Percentiles rank a stretch among this genome's conserved stretches.
Evolutionary conservation across 2,329 filamentous ascomycete genomes (phyloP).

Genomic region (Colletotrichum sp.): DNA sequence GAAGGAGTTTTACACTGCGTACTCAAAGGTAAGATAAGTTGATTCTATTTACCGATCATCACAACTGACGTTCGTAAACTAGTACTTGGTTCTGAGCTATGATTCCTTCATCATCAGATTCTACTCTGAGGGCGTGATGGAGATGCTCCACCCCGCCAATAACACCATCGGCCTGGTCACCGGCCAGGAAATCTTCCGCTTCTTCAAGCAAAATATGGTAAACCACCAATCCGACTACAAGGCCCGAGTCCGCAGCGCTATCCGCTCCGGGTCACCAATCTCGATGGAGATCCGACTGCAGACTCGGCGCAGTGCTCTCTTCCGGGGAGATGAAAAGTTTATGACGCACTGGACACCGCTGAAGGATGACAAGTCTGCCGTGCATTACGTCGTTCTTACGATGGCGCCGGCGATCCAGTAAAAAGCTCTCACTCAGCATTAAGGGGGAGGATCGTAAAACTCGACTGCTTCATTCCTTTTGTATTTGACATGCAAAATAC

Average conservation of each 20-base stretch:
- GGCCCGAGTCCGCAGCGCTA: conserved; percentile 21
- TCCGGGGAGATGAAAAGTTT: conserved; percentile 26
- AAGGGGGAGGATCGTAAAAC: too few relatives aligned
- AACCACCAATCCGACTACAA: conserved; percentile 27
- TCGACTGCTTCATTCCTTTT: background rate
- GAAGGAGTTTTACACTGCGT: conserved; percentile 32
- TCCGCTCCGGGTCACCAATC: conserved; percentile 34
- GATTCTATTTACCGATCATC: accelerated
- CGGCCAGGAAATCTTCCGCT: conserved; percentile 30
- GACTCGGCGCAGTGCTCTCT: conserved; percentile 28
- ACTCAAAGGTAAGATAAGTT: conserved; percentile 25
- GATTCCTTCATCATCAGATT: conserved; percentile 28
- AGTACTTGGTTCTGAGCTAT: conserved; percentile 28
- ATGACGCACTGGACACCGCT: conserved; percentile 24
- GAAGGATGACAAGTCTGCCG: conserved; percentile 17
- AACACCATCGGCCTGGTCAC: conserved; percentile 25
- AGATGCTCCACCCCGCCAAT: conserved; percentile 26
- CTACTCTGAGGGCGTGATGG: conserved; percentile 28
- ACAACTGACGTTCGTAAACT: background rate
- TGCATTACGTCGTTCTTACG: conserved; percentile 17
- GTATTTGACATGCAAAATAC: background rate
- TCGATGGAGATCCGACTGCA: conserved; percentile 30
- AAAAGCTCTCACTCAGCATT: background rate
- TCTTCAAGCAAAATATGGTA: conserved; percentile 29
- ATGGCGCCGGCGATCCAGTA: conserved; percentile 15